Base-by-base conservation (phyloP, 768 basidiomycete species). In the Coprinellus micaceus region DNA sequence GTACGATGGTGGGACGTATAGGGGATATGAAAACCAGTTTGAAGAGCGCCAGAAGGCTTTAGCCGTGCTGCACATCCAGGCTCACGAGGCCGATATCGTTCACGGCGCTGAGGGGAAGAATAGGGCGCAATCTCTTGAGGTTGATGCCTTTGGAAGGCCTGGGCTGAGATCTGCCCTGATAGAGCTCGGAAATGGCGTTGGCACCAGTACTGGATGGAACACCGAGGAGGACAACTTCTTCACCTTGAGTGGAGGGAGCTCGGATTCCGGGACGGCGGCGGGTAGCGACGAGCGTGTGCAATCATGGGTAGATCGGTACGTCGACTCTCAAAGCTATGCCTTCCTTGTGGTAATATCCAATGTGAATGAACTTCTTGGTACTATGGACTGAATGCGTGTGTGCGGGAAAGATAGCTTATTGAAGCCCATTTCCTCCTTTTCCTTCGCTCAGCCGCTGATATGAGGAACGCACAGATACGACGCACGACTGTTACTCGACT, bases 281-380 rank as follows among this genome's bases (percentile, higher is more conserved):
- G n/a, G n/a, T n/a, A n/a, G n/a, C n/a, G n/a, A n/a, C n/a, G n/a
- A n/a, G n/a, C n/a, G n/a, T n/a, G n/a, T n/a, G n/a, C n/a, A n/a
- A n/a, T n/a, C n/a, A n/a, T 94, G 88, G 89, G 82, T 90, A 53
- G 91, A 95, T 76, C 86, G 91, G 91, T 94, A 84, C 67, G 88
- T 80, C 60, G 13, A 33, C 33, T 33, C 33, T 13, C 67, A 61
- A 70, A 57, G 60, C 59, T 57, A 61, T 36, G 52, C 29, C 24
- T 40, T 37, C 36, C 9, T n/a, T 33, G 10, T 52, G 48, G 53
- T 54, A 33, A 6, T 52, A 50, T 29, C 51, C 53, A 41, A 15
- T 21, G 55, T 33, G 28, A 52, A 25, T 54, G 39, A 22, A 46
- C 25, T 57, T 30, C 37, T 37, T 33, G 3, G 24, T 29, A 26